Evolutionary conservation across 352 stramenopile species (phyloP).

Genomic region (Phytopythium cucurbitacearum): DNA sequence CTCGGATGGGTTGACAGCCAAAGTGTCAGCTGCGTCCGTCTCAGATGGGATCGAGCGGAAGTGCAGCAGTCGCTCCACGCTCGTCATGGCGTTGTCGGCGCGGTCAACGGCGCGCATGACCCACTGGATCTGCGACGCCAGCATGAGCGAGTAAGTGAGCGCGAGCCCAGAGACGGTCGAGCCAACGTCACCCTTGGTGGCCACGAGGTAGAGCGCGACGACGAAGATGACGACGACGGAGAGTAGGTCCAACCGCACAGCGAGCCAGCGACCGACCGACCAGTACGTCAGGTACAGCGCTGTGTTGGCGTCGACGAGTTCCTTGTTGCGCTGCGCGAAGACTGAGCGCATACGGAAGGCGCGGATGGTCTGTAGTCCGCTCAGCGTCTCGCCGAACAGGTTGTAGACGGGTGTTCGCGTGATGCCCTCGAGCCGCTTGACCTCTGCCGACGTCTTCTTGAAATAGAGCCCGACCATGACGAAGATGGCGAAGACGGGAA

Average conservation of each 20-base stretch:
- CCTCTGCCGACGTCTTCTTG: slow-evolving; percentile 68
- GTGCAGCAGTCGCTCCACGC: slow-evolving; percentile 25
- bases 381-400: slow-evolving; percentile 90
- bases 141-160: slow-evolving; percentile 27
- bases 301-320: slow-evolving; percentile 30
- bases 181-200: slow-evolving; percentile 32
- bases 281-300: slow-evolving; percentile 40
- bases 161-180: slow-evolving; percentile 21
- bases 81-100: slow-evolving; percentile 33
- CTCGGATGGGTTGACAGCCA: slow-evolving; percentile 1
- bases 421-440: slow-evolving; percentile 94
- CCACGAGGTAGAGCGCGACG: slow-evolving; percentile 83
- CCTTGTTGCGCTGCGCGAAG: slow-evolving; percentile 30
- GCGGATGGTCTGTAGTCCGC: slow-evolving; percentile 90
- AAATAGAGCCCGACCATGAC: slow-evolving; percentile 72
- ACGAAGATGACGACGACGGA: slow-evolving; percentile 85
- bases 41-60: slow-evolving; percentile 21
- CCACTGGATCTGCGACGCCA: slow-evolving; percentile 41
- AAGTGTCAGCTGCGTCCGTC: slow-evolving; percentile 7
- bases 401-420: slow-evolving; percentile 89
- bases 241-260: slow-evolving; percentile 83
- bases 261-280: slow-evolving; percentile 86
- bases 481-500: slow-evolving; percentile 46
- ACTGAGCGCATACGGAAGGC: slow-evolving; percentile 47
- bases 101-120: slow-evolving; percentile 16